Conservation (phyloP, 805 yeast genomes). For the Cyberlindnera galapagoensis region DNA sequence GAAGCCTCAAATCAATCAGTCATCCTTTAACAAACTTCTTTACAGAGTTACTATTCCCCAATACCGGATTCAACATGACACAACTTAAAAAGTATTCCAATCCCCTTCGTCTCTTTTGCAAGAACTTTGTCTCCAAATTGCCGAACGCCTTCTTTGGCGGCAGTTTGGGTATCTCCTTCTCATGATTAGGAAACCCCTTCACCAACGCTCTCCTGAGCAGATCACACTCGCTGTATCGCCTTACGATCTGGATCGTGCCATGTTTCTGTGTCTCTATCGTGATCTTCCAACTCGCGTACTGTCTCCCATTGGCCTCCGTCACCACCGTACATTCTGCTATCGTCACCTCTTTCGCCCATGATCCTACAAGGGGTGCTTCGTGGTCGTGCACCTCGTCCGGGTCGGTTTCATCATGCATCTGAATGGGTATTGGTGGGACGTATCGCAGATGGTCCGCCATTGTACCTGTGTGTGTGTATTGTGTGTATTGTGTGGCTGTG, state of each 20-base stretch:
- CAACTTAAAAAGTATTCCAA: conserved; percentile 39
- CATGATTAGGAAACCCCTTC: conserved; percentile 29
- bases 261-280: conserved; percentile 29
- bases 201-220: conserved; percentile 35
- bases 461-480: too few species aligned
- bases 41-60: conserved; percentile 28
- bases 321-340: conserved; percentile 34
- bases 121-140: conserved; percentile 24
- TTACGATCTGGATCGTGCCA: conserved; percentile 37
- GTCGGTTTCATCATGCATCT: conserved; percentile 27
- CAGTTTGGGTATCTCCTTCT: conserved; percentile 34
- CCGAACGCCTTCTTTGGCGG: conserved; percentile 36
- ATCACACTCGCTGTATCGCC: conserved; percentile 62
- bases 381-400: conserved; percentile 10
- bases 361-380: neutral
- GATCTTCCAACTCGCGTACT: conserved; percentile 39
- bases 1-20: too few species aligned
- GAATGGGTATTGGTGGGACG: conserved; percentile 36
- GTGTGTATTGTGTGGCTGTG: too few species aligned
- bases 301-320: conserved; percentile 29
- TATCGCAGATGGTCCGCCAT: conserved; percentile 12
- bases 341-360: conserved; percentile 34
- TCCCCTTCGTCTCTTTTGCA: conserved; percentile 33
- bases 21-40: conserved; percentile 26
- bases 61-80: conserved; percentile 36